phyloP scores from a whole-genome alignment of 352 stramenopile genomes.

The Phytophthora boehmeriae region DNA sequence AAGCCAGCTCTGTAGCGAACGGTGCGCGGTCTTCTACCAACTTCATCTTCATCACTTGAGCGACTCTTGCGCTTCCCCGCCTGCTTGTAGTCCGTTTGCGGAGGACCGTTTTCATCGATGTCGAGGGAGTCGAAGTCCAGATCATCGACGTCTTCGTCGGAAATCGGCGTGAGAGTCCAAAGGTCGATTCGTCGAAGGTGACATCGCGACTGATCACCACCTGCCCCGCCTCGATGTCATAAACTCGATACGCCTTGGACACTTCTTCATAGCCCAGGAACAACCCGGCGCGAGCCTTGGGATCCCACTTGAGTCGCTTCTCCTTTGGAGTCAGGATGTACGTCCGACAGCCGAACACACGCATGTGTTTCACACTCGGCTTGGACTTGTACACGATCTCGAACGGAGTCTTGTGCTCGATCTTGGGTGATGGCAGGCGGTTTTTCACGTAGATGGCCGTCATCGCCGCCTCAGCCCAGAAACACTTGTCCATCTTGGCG shows the following conservation, averaged over 20 bases:
- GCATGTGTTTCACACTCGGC: not conserved
- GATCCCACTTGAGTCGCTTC: slow-evolving; percentile 20
- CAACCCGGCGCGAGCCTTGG: slow-evolving; percentile 16
- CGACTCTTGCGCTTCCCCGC: too few species aligned
- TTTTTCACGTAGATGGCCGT: slow-evolving; percentile 16
- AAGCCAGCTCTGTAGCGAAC: too few species aligned
- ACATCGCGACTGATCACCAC: slow-evolving; percentile 22
- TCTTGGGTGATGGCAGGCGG: slow-evolving; percentile 7
- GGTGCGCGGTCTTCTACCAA: too few species aligned
- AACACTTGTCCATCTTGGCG: slow-evolving; percentile 15
- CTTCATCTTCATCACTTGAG: too few species aligned
- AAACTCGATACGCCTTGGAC: slow-evolving; percentile 25
- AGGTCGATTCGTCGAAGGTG: slow-evolving; percentile 15
- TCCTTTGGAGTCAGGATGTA: slow-evolving; percentile 9
- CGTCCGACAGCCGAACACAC: not conserved
- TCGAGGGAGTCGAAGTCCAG: too few species aligned
- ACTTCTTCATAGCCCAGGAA: slow-evolving; percentile 24
- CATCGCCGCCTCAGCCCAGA: slow-evolving; percentile 13
- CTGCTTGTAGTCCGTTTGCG: too few species aligned
- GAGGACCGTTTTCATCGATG: too few species aligned
- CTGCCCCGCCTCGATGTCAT: slow-evolving; percentile 20
- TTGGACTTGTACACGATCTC: slow-evolving; percentile 1
- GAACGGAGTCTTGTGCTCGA: not conserved
- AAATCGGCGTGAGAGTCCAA: too few species aligned
- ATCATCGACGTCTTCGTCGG: too few species aligned